Base-by-base conservation (phyloP, 73 alveolate species). In the Symbiodinium natans region DNA sequence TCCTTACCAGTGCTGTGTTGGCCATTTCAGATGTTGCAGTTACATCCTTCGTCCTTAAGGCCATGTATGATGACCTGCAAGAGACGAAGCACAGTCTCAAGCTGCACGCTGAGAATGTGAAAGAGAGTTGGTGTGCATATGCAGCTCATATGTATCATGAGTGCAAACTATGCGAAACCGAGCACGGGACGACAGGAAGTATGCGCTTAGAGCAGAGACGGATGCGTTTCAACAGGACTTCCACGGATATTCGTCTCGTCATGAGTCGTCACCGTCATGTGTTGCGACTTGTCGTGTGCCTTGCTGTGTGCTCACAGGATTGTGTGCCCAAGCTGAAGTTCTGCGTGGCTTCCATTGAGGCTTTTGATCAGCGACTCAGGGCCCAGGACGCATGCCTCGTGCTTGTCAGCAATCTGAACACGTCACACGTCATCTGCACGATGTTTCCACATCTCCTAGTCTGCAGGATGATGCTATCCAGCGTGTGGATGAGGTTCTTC, bases 31-130 rank as follows among this genome's bases (percentile, higher is more conserved):
- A 11, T 8, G 40, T 4, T 17, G n/a, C 19, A 10, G 71, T 52
- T 52, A 10, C 71, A 52, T 10, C 71, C 71, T 52, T 52, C 19
- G 71, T 13, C 19, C 10, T 80, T 73, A 33, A 90, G 97, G 97
- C 97, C n/a, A 90, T 90, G 97, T 90, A 90, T 23, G 97, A 90
- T 33, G 97, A 90, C 97, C n/a, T 90, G 88, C 97, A 90, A 41
- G 89, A 90, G 97, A 90, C 97, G 97, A 90, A 90, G 88, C 68
- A 90, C 88, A 90, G 97, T 33, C 97, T 90, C 54, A 71, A 90
- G 97, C 29, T 89, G 9, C 9, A 31, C 41, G 29, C 43, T n/a
- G 3, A 33, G 84, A 29, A 43, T 11, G 39, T 25, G 41, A 29
- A 68, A 8, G 82, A 29, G 33, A 29, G 43, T 74, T 34, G 23